Percentiles rank a stretch among this genome's conserved stretches.
Evolutionary conservation across 2,329 filamentous ascomycete species (phyloP).

Genomic region (Fusarium nanum): DNA sequence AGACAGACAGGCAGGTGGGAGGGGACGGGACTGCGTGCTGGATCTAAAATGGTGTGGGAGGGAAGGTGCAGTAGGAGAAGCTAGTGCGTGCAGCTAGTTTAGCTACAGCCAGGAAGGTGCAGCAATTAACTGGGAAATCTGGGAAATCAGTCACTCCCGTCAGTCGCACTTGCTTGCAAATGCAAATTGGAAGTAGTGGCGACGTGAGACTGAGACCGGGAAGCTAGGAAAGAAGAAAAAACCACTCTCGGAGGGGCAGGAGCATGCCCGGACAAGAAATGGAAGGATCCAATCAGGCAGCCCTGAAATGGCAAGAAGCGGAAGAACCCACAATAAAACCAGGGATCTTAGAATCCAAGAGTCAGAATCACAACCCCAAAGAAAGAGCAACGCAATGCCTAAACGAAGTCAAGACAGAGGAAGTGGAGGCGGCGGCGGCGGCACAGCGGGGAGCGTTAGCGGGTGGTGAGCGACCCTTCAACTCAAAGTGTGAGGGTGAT

Average conservation of each 20-base stretch:
- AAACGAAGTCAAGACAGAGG: slow-evolving; percentile 30
- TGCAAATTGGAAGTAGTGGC: slow-evolving; percentile 22
- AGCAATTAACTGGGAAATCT: slow-evolving; percentile 37
- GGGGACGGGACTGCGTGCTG: slow-evolving; percentile 44
- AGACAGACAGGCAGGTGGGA: slow-evolving; percentile 32
- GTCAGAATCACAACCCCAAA: slow-evolving; percentile 16
- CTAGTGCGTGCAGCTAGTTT: slow-evolving; percentile 23
- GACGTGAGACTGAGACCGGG: slow-evolving; percentile 35
- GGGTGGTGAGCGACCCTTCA: slow-evolving; percentile 33
- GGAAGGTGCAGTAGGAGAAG: slow-evolving; percentile 43
- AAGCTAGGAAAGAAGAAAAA: slow-evolving; percentile 28
- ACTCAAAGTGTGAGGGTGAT: slow-evolving; percentile 1
- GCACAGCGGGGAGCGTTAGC: slow-evolving; percentile 37
- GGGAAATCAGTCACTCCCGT: slow-evolving; percentile 18
- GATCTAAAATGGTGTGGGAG: slow-evolving; percentile 43
- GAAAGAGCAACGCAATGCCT: slow-evolving; percentile 7
- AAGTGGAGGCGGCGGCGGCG: slow-evolving; percentile 34
- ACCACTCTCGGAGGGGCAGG: slow-evolving; percentile 31
- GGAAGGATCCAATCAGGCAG: slow-evolving; percentile 31
- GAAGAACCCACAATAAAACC: slow-evolving; percentile 24
- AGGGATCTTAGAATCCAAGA: slow-evolving; percentile 27
- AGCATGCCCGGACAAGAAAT: slow-evolving; percentile 9
- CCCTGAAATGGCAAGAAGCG: slow-evolving; percentile 25
- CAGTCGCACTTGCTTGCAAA: slow-evolving; percentile 34
- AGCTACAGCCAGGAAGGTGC: slow-evolving; percentile 20